Evolutionary conservation across 2,329 filamentous ascomycete genomes (phyloP), one percentile per base, ranked within the genome.

Genomic region (Neurospora crassa): DNA sequence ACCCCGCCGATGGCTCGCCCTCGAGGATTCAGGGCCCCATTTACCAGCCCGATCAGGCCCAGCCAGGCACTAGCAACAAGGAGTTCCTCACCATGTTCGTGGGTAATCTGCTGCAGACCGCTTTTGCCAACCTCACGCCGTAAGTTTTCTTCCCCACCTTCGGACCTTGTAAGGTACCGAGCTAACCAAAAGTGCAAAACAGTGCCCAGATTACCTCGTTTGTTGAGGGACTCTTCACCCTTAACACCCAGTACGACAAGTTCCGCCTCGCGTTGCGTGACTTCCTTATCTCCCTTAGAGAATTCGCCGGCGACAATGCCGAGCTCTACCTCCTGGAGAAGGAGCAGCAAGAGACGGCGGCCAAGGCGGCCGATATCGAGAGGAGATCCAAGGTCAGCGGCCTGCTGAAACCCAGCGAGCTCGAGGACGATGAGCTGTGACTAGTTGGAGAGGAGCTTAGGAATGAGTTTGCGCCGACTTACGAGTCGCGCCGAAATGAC

Each of bases 241-340:
- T 92, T 76, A 98, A 97, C 80, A 92, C 91, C 71, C 92, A 97
- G 78, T 90, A 96, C 75, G 92, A 93, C 79, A 94, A 94, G 80
- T 99, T 99, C 90, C 97, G 97, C 80, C 89, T 97, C 70, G 94
- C 96, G 78, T 85, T 99, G 69, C 93, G 96, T 75, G 96, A 99
- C 82, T 99, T 99, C 88, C 84, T 99, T 76, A 97, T 99, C 77
- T 96, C 94, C 29, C 86, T 99, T 76, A 97, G 97, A 83, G 96
- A 99, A 82, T 99, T 98, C 74, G 90, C 93, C 0, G 96, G 93
- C 69, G 96, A 99, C 82, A 97, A 98, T 77, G 89, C 95, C 0
- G 96, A 99, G 79, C 87, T 99, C 11, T 99, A 92, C 81, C 90
- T 92, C 4, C 94, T 97, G 72, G 96, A 99, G 81, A 94, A 97